Base-by-base conservation (phyloP, 805 yeast genomes). In the Ogataea thermomethanolica region DNA sequence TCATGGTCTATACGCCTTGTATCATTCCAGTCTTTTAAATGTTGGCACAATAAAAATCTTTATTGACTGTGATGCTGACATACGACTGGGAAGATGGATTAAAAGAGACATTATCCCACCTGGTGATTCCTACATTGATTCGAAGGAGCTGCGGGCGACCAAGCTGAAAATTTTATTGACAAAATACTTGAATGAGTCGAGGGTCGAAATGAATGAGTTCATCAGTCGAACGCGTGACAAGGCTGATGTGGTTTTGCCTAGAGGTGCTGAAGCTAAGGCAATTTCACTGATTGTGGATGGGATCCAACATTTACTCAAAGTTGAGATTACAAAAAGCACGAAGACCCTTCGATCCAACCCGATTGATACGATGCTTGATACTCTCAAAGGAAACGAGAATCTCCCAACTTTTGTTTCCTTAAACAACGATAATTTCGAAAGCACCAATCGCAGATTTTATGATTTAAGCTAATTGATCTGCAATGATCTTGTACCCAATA, bases 41-140 rank as follows among this genome's bases (percentile, higher is more conserved):
- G 45, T 73, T 54, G 80, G 90, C 0, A 69, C 77, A 1, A 67
- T 89, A 48, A 82, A 78, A 54, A 77, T 90, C 2, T 90, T 82
- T 51, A 70, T 90, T 11, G 93, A 86, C 49, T 75, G 88, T 46
- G 97, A 90, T 61, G 79, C 91, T 1, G 98, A 90, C 59, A 78
- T 84, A 5, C 65, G 96, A 39, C 65, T 90, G 29, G 80, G 87
- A n/a, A 74, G 95, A 48, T 78, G 93, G 84, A 81, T 86, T 33
- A 65, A 69, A 39, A 48, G 64, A 33, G 66, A 60, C 24, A 48
- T 62, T 11, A 22, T 50, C 12, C 25, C 27, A 17, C 47, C 48
- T 8, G 5, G 5, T 17, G 20, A 3, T 3, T 17, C 20, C 20
- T 17, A 5, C 20, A 17, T 17, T 17, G 20, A 17, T 17, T 17